Base-by-base conservation (phyloP, 345 rosid genomes). In the Linum usitatissimum region DNA sequence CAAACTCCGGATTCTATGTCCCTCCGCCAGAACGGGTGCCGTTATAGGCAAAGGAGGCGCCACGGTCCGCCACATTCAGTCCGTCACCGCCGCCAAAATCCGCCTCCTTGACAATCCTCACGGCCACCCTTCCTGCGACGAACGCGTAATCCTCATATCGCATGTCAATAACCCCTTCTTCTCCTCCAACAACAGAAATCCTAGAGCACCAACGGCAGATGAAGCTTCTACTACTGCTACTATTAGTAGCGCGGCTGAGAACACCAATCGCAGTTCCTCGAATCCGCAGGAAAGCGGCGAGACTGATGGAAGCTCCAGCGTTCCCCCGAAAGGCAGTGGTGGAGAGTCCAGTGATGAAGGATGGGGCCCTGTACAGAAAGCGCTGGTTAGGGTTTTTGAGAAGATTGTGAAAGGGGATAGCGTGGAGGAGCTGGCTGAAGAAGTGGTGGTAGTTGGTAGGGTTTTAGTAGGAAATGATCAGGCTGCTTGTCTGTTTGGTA, bases 341-440 rank as follows among this genome's bases (percentile, higher is more conserved):
- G 49, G 59, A 55, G 49, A 18, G 17, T 21, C 17, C 13, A 8
- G 55, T 39, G 80, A 61, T 15, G 82, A 75, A 55, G 67, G 67
- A 62, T 57, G 57, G 76, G 74, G 84, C 13, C 72, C 84, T 23
- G 84, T 73, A 18, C 83, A 80, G 63, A 78, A 73, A 69, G 84
- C 82, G 63, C 66, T 85, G 18, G 67, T 79, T 57, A 77, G 82
- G 79, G 87, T 83, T 51, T 85, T 83, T 34, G 95, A 88, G 72
- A 75, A 81, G 66, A 72, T 85, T 20, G 83, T 85, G 71, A 76
- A 70, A 48, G 76, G 79, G 61, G 88, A 80, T 0, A 67, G 75
- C 30, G 70, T 20, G 66, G 83, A 76, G 39, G 71, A 68, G 55
- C 76, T 75, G 42, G 67, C 71, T 20, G 83, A 72, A 55, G 68